A percentile compares a stretch with the other conserved stretches of the same genome.
phyloP scores from a whole-genome alignment of 2,329 filamentous ascomycete species.

The Alternaria infectoria region DNA sequence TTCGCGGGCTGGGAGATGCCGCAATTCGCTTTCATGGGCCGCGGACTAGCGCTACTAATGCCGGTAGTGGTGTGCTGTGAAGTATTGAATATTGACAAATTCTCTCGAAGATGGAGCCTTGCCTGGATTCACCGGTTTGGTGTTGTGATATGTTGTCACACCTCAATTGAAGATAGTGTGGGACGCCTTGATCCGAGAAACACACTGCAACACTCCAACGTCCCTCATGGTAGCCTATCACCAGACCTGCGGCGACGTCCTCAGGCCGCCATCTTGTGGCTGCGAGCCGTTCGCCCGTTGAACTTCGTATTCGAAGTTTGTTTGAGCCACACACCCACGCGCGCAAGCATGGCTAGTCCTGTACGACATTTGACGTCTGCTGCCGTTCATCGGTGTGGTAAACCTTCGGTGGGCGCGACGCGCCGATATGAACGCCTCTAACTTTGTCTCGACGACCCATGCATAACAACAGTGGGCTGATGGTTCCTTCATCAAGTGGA shows the following conservation, averaged over 20 bases:
- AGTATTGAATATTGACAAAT: neutral
- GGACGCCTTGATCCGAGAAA: neutral
- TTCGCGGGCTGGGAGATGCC: slow-evolving; percentile 1
- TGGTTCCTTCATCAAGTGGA: neutral
- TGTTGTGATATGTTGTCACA: neutral
- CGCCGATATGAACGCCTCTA: neutral
- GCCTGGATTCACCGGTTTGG: neutral
- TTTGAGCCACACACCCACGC: neutral
- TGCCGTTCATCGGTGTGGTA: slow-evolving; percentile 5
- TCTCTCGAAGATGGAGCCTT: neutral
- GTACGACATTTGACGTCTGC: slow-evolving; percentile 4
- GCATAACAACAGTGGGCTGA: neutral
- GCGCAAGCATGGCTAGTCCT: neutral
- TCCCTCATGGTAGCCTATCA: neutral
- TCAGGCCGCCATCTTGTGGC: slow-evolving; percentile 1
- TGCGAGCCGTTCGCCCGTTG: slow-evolving; percentile 3
- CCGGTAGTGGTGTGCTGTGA: neutral
- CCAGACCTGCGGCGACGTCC: neutral
- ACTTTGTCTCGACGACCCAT: slow-evolving; percentile 3
- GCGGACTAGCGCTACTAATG: neutral
- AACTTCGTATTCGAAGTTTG: neutral
- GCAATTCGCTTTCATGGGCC: slow-evolving; percentile 1
- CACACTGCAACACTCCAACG: neutral
- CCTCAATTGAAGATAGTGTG: neutral
- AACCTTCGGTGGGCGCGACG: slow-evolving; percentile 4